Percentiles rank a stretch among this genome's conserved stretches.
Evolutionary conservation across 495 filamentous ascomycete genomes (phyloP).

Genomic region (Lichina pygmaea): DNA sequence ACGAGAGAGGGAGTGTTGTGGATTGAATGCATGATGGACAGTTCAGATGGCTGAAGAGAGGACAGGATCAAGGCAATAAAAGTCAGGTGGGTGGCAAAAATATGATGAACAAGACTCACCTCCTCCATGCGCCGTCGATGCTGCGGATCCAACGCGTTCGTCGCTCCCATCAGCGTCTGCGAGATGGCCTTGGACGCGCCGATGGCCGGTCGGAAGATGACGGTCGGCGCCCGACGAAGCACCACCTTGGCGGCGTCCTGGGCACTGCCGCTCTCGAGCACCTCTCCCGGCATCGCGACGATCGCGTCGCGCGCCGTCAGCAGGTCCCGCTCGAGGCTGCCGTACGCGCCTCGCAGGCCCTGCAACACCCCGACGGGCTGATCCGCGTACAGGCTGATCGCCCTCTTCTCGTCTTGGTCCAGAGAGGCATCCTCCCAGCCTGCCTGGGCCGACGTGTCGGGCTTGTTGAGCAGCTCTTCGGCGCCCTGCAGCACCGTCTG

Average conservation of each 20-base stretch:
- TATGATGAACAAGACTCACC: conserved; percentile 30
- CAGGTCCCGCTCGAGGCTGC: conserved; percentile 64
- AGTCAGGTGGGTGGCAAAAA: no score
- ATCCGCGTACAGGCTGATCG: conserved; percentile 73
- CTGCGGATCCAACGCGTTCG: conserved; percentile 67
- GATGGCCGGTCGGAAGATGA: conserved; percentile 72
- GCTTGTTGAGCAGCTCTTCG: conserved; percentile 44
- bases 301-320: conserved; percentile 66
- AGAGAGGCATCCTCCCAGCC: conserved; percentile 36
- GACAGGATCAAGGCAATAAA: no score
- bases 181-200: conserved; percentile 76
- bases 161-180: conserved; percentile 74
- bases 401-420: conserved; percentile 38
- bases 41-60: no score
- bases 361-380: conserved; percentile 72
- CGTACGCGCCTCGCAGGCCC: conserved; percentile 57
- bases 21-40: no score
- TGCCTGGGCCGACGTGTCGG: conserved; percentile 3
- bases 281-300: conserved; percentile 77
- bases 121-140: conserved; percentile 68
- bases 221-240: conserved; percentile 57
- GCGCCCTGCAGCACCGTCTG: conserved; percentile 74
- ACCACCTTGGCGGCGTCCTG: conserved; percentile 62
- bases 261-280: conserved; percentile 64
- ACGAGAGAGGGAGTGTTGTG: no score